Conservation (phyloP, 192 early-diverging fungal species). For the Entomortierella beljakovae region DNA sequence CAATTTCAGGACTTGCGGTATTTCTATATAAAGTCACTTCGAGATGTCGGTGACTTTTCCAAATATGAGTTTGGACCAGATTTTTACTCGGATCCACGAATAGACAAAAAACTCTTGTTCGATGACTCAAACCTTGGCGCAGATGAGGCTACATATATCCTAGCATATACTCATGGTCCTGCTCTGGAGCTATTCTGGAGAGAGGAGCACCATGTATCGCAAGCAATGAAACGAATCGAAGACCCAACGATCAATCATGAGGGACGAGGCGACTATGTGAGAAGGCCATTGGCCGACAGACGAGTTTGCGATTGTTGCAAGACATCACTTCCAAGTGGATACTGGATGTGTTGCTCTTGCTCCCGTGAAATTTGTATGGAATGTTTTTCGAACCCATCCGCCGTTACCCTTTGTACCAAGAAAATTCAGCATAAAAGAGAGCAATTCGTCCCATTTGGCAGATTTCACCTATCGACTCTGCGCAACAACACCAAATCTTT, state of each 20-base stretch:
- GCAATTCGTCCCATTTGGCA: constrained; percentile 13
- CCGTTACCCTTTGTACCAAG: constrained; percentile 4
- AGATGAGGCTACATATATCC: background rate
- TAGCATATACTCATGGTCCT: background rate
- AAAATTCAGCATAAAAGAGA: background rate
- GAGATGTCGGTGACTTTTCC: background rate
- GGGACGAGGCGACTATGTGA: background rate
- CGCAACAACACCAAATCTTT: background rate
- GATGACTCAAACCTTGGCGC: background rate
- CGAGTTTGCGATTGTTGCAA: constrained; percentile 16
- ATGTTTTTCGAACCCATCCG: background rate
- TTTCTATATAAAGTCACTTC: background rate
- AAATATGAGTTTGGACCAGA: background rate
- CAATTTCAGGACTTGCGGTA: background rate
- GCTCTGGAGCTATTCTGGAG: background rate
- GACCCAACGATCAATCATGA: background rate
- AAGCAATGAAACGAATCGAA: background rate
- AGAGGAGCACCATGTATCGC: background rate
- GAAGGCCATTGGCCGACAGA: background rate
- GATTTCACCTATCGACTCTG: constrained; percentile 9
- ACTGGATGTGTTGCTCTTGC: constrained; percentile 15
- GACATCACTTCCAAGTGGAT: background rate
- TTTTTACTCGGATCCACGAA: constrained; percentile 16
- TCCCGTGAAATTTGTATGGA: constrained; percentile 5
- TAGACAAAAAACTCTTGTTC: background rate